phyloP scores from a whole-genome alignment of 2,329 filamentous ascomycete species.

The Ambrosiella beaveri region DNA sequence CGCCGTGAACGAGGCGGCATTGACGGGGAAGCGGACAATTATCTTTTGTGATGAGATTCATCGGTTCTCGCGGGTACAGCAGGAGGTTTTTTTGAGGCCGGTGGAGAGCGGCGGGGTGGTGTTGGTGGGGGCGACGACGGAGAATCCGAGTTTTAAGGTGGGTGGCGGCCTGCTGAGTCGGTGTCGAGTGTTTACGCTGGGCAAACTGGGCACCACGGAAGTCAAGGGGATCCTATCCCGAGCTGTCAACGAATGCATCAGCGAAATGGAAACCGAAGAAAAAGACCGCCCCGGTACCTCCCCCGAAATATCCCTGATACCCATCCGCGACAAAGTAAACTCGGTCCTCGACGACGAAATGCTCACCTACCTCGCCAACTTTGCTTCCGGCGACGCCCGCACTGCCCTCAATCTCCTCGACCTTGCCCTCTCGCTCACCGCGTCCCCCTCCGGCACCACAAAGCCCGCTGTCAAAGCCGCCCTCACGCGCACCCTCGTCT shows the following conservation, averaged over 20 bases:
- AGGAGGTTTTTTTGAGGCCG: constrained; percentile 84
- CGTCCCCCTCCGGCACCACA: constrained; percentile 41
- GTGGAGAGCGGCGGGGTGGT: constrained; percentile 85
- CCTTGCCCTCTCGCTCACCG: constrained; percentile 62
- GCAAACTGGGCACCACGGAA: constrained; percentile 55
- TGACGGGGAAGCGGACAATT: constrained; percentile 83
- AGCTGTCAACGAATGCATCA: constrained; percentile 38
- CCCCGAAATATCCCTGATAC: background rate
- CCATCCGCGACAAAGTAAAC: constrained; percentile 12
- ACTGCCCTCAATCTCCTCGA: constrained; percentile 87
- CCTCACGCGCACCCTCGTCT: constrained; percentile 82
- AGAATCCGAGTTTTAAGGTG: constrained; percentile 91
- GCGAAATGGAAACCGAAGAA: background rate
- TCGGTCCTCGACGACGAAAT: constrained; percentile 58
- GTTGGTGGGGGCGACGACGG: constrained; percentile 85
- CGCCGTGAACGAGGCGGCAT: constrained; percentile 57
- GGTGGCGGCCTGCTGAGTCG: constrained; percentile 73
- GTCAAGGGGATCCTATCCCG: constrained; percentile 56
- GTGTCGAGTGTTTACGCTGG: constrained; percentile 77
- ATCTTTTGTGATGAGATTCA: constrained; percentile 97
- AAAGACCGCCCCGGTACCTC: background rate
- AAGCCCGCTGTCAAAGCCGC: constrained; percentile 62
- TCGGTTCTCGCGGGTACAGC: constrained; percentile 77
- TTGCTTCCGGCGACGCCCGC: constrained; percentile 81
- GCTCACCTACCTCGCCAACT: constrained; percentile 63